phyloP scores from a whole-genome alignment of 768 basidiomycete genomes.

The Clavulina sp. region DNA sequence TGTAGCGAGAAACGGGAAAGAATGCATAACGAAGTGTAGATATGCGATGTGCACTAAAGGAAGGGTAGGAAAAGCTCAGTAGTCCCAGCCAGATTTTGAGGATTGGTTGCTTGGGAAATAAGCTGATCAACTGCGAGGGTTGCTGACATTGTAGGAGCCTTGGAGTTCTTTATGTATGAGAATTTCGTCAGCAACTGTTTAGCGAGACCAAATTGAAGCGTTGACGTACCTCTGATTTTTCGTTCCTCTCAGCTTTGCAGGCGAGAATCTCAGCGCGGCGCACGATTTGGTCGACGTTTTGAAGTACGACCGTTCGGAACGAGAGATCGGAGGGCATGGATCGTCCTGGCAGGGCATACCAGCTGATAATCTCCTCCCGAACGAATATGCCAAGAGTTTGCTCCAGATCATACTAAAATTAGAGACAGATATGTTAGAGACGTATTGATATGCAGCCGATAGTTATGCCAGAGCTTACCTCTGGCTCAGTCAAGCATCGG shows the following conservation, averaged over 20 bases:
- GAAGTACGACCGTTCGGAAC: conserved; percentile 37
- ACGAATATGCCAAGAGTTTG: conserved; percentile 82
- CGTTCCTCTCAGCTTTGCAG: conserved; percentile 73
- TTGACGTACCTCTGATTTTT: conserved; percentile 35
- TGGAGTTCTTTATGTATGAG: neutral
- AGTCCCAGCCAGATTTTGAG: conserved; percentile 69
- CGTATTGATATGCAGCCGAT: neutral
- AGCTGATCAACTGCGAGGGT: conserved; percentile 68
- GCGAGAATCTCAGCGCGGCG: conserved; percentile 70
- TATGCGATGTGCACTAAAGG: neutral
- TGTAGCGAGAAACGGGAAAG: too few species aligned
- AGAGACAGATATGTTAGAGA: conserved; percentile 6
- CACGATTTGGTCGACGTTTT: conserved; percentile 50
- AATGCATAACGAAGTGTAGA: too few species aligned
- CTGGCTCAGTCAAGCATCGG: conserved; percentile 76
- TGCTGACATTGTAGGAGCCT: conserved; percentile 21
- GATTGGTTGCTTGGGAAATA: conserved; percentile 74
- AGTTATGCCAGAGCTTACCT: conserved; percentile 32
- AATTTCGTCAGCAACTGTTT: neutral
- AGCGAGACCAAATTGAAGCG: conserved; percentile 7
- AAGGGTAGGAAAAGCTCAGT: conserved; percentile 29
- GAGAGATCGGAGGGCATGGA: conserved; percentile 38
- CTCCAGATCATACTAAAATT: conserved; percentile 66
- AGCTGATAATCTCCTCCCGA: conserved; percentile 77
- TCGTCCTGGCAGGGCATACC: conserved; percentile 40